Evolutionary conservation across 495 filamentous ascomycete species (phyloP).

Genomic region (Aspergillus affinis): DNA sequence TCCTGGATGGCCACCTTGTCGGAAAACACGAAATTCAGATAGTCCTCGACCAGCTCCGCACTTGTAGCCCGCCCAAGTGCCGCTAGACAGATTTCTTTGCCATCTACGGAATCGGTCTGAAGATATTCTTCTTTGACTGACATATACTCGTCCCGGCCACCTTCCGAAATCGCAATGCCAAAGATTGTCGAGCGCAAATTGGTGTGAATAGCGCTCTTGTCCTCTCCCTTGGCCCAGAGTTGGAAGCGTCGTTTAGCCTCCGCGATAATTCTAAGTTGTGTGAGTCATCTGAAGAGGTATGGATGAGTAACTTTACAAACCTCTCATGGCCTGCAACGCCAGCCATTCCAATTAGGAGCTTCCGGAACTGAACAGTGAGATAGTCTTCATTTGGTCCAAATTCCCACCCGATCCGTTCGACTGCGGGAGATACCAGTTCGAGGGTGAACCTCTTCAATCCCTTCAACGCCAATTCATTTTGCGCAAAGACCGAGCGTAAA

Average conservation of each 20-base stretch:
- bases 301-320: conserved; percentile 42
- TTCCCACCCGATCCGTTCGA: conserved; percentile 83
- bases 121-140: conserved; percentile 80
- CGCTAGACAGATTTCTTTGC: conserved; percentile 78
- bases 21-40: conserved; percentile 78
- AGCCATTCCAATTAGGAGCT: conserved; percentile 72
- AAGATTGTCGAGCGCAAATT: conserved; percentile 79
- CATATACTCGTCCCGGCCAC: conserved; percentile 64
- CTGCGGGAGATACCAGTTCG: conserved; percentile 66
- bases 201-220: conserved; percentile 70
- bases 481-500: conserved; percentile 63
- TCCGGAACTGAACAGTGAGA: conserved; percentile 75
- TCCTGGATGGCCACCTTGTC: conserved; percentile 77
- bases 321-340: conserved; percentile 69
- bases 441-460: conserved; percentile 74
- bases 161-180: conserved; percentile 69
- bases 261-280: conserved; percentile 51
- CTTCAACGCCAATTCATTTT: conserved; percentile 53
- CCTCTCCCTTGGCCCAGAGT: conserved; percentile 64
- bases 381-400: conserved; percentile 74
- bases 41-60: conserved; percentile 63
- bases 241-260: conserved; percentile 77
- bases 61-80: conserved; percentile 75
- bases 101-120: conserved; percentile 78
- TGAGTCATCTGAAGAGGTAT: conserved; percentile 22